Base-by-base conservation (phyloP, 306 rosid genomes). In the Adenanthera pavonina region DNA sequence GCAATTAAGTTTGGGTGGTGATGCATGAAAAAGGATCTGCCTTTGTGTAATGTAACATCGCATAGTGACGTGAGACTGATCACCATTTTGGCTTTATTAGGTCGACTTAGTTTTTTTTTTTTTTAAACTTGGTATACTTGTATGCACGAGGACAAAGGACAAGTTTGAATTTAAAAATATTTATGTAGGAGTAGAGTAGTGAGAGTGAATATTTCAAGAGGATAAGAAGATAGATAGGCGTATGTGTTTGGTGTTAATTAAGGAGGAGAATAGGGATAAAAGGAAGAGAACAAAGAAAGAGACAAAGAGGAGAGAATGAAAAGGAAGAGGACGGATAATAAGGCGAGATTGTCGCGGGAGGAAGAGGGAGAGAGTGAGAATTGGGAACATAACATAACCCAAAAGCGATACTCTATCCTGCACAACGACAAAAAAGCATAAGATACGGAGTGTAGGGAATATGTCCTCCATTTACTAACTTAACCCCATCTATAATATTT, bases 291-390 rank as follows among this genome's bases (percentile, higher is more conserved):
- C 38, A n/a, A 3, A 36, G 57, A 75, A 75, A 60, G 71, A 64
- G 87, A 83, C 86, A 88, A 85, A 83, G 54, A 47, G 80, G 59
- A 84, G 79, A 69, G 81, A 83, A 80, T 41, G 66, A 64, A 4
- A 40, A 84, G 74, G 74, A 83, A 77, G 75, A 82, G 82, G 75
- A 86, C 92, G 88, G 79, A 85, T 44, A 82, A 70, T 72, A 84
- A 82, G 91, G 89, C 94, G 92, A 87, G 86, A 91, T 87, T 91
- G 89, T 88, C 94, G 91, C 90, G 92, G 89, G 92, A 72, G 88
- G 88, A 72, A 75, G 76, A 61, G 19, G 74, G 48, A 15, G 12
- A 72, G 69, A 64, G 36, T 7, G 10, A 67, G 51, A 75, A 76
- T 76, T 72, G 46, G 82, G 62, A 77, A 77, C 82, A 81, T 77